Base-by-base conservation (phyloP, 1,284 basidiomycete species). In the Apiotrichum veenhuisii region DNA sequence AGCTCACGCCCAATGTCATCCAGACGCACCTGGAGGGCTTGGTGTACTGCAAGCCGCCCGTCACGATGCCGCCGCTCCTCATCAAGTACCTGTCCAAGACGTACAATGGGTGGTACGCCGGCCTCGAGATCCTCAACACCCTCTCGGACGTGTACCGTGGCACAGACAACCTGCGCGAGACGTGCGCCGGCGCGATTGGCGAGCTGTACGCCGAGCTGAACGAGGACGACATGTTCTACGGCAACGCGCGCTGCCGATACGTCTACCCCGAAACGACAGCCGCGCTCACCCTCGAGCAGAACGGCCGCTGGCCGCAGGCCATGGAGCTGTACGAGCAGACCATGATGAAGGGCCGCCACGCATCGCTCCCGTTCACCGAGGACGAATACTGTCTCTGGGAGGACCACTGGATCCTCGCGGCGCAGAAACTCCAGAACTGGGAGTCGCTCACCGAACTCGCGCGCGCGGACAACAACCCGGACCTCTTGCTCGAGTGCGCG, bases 311-410 rank as follows among this genome's bases (percentile, higher is more conserved):
- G 94, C 88, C 89, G 36, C 88, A 95, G 70, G 93, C 96, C 0
- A 85, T 91, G 58, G 84, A 83, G 63, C 83, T 88, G 52, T 98
- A 99, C 77, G 96, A 99, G 77, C 80, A 81, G 26, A 96, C 95
- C 1, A 94, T 97, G 77, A 86, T 82, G 66, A 91, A 88, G 73
- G 89, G 92, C 7, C 84, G 93, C 45, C 82, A 85, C 14, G 91
- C 91, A 5, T 79, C 84, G 15, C 85, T 98, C 47, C 87, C 93
- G 1, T 98, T 96, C 79, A 89, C 89, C 36, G 96, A 99, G 76
- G 84, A 88, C 8, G 96, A 99, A 76, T 98, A 96, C 75, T 92
- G 90, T 68, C 80, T 99, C 20, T 99, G 96, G 96, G 96, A 98
- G 75, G 97, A 99, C 73, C 96, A 99, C 76, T 99, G 97, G 96